phyloP scores from a whole-genome alignment of 129 eudicot species.

The Centrapalus pauciflorus region DNA sequence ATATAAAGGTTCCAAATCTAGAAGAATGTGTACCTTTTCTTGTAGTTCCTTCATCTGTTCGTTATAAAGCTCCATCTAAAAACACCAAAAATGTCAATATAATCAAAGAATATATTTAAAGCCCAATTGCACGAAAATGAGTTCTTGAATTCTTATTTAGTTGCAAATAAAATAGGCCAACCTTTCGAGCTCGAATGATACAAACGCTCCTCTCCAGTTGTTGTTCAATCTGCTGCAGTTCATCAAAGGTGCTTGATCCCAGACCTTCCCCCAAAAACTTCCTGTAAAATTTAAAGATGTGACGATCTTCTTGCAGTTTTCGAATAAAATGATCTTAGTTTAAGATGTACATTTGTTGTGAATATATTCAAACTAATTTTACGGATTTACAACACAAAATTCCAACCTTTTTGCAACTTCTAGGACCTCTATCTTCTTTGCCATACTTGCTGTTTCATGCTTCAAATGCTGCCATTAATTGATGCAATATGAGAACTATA shows the following conservation, averaged over 20 bases:
- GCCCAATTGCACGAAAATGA: not conserved
- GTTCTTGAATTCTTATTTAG: not conserved
- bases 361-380: not conserved
- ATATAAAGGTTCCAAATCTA: not conserved
- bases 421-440: slow-evolving; percentile 71
- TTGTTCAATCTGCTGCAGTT: slow-evolving; percentile 63
- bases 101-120: not conserved
- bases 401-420: slow-evolving; percentile 63
- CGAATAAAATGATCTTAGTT: not conserved
- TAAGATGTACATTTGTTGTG: not conserved
- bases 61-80: slow-evolving; percentile 64
- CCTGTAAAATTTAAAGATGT: slow-evolving; percentile 29
- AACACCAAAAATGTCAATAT: slow-evolving; percentile 21
- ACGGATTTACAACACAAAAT: not conserved
- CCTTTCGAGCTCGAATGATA: slow-evolving; percentile 78
- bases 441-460: slow-evolving; percentile 64
- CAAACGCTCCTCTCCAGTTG: slow-evolving; percentile 63
- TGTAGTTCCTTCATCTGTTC: slow-evolving; percentile 63
- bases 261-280: slow-evolving; percentile 75
- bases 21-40: slow-evolving; percentile 52
- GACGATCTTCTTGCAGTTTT: not conserved
- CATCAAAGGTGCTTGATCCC: slow-evolving; percentile 57
- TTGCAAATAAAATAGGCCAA: not conserved
- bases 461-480: slow-evolving; percentile 50
- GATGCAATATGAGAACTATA: not conserved